Evolutionary conservation across 169 alveolate species (phyloP), one percentile per base, ranked within the genome.

Genomic region (Pseudocohnilembus persalinus): DNA sequence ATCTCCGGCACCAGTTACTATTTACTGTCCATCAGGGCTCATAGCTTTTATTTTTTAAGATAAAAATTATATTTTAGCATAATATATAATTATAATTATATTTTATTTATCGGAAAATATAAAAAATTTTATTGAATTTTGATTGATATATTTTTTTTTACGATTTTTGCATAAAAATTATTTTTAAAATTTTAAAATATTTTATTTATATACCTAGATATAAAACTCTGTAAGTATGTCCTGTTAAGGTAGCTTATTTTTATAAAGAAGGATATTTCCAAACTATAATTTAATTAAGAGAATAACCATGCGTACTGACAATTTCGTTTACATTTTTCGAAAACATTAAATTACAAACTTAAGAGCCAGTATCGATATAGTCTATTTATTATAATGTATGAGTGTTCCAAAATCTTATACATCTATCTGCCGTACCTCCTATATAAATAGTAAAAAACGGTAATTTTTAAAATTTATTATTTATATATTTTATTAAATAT

Each of bases 1-100:
- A 88, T 98, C 99, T 0, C 99, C 93, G n/a, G 99, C 99, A 27
- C 99, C 99, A 15, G 99, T 97, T n/a, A 96, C 99, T 32, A 97
- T 93, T 49, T 96, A 95, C 80, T 96, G 95, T 11, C 99, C 99
- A 94, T 97, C 98, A 24, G 99, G 99, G 76, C 98, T 94, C 81
- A 96, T 93, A 29, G 99, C 93, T 35, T 49, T 49, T 49, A 11
- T 4, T 49, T 49, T 49, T 11, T 49, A 11, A n/a, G n/a, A n/a
- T n/a, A n/a, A n/a, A n/a, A n/a, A n/a, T n/a, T n/a, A n/a, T n/a
- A n/a, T n/a, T n/a, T n/a, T n/a, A n/a, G n/a, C n/a, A n/a, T n/a
- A n/a, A n/a, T n/a, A n/a, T n/a, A n/a, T n/a, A n/a, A n/a, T n/a
- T n/a, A n/a, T n/a, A n/a, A n/a, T n/a, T n/a, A n/a, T n/a, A n/a